Base-by-base conservation (phyloP, 2,329 filamentous ascomycete species). In the Periconia macrospinosa region DNA sequence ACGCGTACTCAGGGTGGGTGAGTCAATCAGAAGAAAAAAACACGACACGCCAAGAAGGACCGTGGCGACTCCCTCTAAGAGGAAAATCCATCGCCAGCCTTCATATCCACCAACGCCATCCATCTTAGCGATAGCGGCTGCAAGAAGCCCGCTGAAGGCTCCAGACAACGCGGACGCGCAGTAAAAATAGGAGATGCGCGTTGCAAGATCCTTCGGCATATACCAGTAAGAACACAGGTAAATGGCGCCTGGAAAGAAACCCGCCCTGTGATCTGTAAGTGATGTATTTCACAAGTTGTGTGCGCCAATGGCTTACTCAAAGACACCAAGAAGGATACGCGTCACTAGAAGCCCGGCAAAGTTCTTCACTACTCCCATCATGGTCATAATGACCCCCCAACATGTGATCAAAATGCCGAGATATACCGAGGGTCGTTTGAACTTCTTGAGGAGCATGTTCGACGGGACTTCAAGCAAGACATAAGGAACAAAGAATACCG, bases 401-500 rank as follows among this genome's bases (percentile, higher is more conserved):
- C 40, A 49, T 9, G 61, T 42, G 11, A 65, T 62, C 37, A 73
- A 70, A 1, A 56, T 60, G n/a, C 67, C 65, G 9, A 74, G 57
- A 50, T 71, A 74, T 6, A 60, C 30, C 14, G 58, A 59, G 2
- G 50, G 50, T 19, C 60, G 56, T 41, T 62, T 58, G 33, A 73
- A 68, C 20, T 63, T 56, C 35, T 67, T 71, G 49, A 78, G 60
- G 15, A 78, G 60, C 63, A 78, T 74, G 56, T 79, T 79, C 2
- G 70, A 75, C 0, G 77, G 76, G 2, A 79, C 58, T 44, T 71
- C 63, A 13, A 64, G 56, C 54, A 65, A 56, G 54, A 75, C 49
- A 57, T 66, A 65, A 30, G 80, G 75, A 23, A 78, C 77, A 66
- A 87, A 87, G 48, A 87, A 75, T 48, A 88, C 86, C 6, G 80